phyloP scores from a whole-genome alignment of 768 basidiomycete genomes.

The Collybia sordida region DNA sequence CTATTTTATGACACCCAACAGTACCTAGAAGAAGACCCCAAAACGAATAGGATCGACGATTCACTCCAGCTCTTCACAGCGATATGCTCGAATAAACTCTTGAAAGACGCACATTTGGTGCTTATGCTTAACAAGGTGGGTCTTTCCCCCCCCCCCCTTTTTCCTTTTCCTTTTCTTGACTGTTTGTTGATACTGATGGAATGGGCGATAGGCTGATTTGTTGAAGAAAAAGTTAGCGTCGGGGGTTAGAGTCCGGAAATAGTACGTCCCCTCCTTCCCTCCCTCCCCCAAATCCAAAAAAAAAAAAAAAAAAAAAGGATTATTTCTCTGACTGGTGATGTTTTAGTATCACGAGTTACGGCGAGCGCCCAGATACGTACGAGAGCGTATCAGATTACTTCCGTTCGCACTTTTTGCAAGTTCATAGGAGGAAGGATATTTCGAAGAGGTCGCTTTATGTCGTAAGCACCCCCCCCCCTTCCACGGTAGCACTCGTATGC shows the following conservation, averaged over 20 bases:
- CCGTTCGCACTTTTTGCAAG: slow-evolving; percentile 80
- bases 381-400: slow-evolving; percentile 77
- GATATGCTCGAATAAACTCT: slow-evolving; percentile 73
- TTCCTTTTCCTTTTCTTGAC: not conserved
- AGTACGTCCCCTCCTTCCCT: slow-evolving; percentile 46
- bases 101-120: slow-evolving; percentile 71
- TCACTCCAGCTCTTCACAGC: slow-evolving; percentile 76
- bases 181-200: too few species aligned
- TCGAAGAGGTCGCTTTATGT: slow-evolving; percentile 61
- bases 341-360: slow-evolving; percentile 73
- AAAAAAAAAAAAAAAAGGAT: too few species aligned
- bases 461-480: slow-evolving; percentile 34
- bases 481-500: too few species aligned
- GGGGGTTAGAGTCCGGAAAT: slow-evolving; percentile 71
- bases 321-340: too few species aligned
- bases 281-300: too few species aligned
- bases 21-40: slow-evolving; percentile 82
- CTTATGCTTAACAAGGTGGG: slow-evolving; percentile 77
- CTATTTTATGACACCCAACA: too few species aligned
- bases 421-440: slow-evolving; percentile 65
- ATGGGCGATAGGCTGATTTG: slow-evolving; percentile 62
- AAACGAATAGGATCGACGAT: slow-evolving; percentile 79
- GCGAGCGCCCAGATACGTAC: slow-evolving; percentile 68
- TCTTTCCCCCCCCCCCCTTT: slow-evolving; percentile 3
- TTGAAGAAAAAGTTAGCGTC: slow-evolving; percentile 68